Base-by-base conservation (phyloP, 2,329 filamentous ascomycete genomes). In the Colletotrichum sp. region DNA sequence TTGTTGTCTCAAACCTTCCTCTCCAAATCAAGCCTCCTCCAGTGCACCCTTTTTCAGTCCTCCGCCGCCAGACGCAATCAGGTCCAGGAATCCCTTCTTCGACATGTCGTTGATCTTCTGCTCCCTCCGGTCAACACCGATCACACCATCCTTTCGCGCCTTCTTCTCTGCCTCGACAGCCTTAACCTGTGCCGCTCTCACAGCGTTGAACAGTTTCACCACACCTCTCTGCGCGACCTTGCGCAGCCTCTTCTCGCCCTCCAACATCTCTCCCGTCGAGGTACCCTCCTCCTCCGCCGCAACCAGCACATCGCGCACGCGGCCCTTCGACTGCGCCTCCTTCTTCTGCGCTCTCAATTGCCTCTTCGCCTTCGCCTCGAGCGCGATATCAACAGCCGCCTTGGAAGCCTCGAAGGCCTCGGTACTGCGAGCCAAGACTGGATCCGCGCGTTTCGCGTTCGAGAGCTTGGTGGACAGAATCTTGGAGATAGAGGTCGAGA, bases 91-190 rank as follows among this genome's bases (percentile, higher is more conserved):
- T 0, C 96, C 96, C 87, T 98, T 95, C 87, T 98, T 97, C 84
- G 94, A 98, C 93, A 99, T 97, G 88, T 98, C 96, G 78, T 95
- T 97, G 68, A 98, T 89, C 87, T 94, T 96, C 85, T 97, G 95
- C 85, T 97, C 94, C 78, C 95, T 92, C 84, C 94, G 92, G 77
- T 90, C 91, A 81, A 95, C 92, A 3, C 96, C 96, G 36, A 98
- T 90, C 1, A 97, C 88, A 5, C 95, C 94, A 76, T 93, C 91
- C 79, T 92, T 92, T 84, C 91, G 91, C 65, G 92, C 90, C 78
- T 91, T 91, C 83, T 89, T 91, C 82, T 94, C 93, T 7, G 95
- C 94, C 84, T 96, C 93, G 75, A 93, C 91, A 4, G 94, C 96
- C 84, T 96, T 95, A 73, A 98, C 94, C 85, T 99, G 97, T 16